Evolutionary conservation across 2,329 filamentous ascomycete genomes (phyloP), one percentile per base, ranked within the genome.

Genomic region (Pseudogymnoascus sp.): DNA sequence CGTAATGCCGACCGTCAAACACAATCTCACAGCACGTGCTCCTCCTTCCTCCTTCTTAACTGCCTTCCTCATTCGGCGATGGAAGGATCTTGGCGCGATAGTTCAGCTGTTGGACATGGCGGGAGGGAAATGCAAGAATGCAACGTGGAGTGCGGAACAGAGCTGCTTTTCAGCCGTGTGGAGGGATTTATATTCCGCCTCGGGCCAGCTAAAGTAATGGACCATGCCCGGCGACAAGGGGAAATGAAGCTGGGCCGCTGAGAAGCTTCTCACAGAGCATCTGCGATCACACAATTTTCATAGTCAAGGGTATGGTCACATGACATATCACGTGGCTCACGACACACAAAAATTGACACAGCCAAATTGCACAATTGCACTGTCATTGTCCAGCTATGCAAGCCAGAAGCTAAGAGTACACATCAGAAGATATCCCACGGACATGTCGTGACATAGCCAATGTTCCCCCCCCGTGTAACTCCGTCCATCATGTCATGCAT

Each of bases 371-470:
- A 25, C 37, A 41, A 54, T 18, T 30, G 43, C n/a, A 30, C 25
- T 50, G n/a, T 28, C 43, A 58, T 58, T 58, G 30, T 28, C 30
- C 33, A 37, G 57, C 28, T 58, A 36, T 20, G 33, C 33, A 37
- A 50, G 25, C 43, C 25, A n/a, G 43, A 50, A 50, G 43, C 20
- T 35, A 36, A 69, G 68, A 69, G 61, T 70, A 72, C 69, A 72
- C 69, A 72, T 69, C 65, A 60, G 63, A 68, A 65, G 65, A 62
- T 66, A 67, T 64, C 62, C 63, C 61, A 63, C 58, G 64, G 64
- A 65, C 62, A 65, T 68, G 66, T 62, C 64, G 63, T 65, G 68
- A 67, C 65, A 63, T 70, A 65, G 70, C 70, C 36, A 62, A 37
- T 60, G 20, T 58, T 66, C 65, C 68, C 61, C 62, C 62, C 61